A percentile compares a stretch with the other conserved stretches of the same genome.
Conservation (phyloP, 2,329 filamentous ascomycete species). For the Rhynchosporium agropyri region DNA sequence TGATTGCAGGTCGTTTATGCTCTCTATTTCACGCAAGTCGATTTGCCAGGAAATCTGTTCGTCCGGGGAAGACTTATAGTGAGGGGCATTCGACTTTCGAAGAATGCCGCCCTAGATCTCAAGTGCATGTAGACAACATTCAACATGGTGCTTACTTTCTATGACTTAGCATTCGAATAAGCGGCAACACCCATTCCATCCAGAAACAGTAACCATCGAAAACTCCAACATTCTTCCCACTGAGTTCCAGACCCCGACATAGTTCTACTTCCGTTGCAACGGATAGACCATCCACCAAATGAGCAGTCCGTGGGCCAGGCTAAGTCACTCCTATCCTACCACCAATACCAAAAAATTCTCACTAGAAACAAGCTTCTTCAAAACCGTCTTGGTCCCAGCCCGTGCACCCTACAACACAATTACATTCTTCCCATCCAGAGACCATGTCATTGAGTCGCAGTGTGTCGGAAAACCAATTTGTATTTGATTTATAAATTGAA, state of each 20-base stretch:
- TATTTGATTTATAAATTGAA: no score
- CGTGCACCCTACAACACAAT: not conserved
- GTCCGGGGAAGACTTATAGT: no score
- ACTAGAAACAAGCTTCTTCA: not conserved
- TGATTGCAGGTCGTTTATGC: no score
- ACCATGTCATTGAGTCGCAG: conserved; percentile 1
- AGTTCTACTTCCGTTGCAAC: conserved; percentile 11
- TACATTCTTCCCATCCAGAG: not conserved
- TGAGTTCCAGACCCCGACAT: conserved; percentile 5
- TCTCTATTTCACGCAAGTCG: no score
- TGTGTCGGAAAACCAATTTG: no score
- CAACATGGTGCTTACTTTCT: no score
- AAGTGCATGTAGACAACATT: no score
- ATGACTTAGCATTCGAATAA: not conserved
- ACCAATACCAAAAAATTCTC: not conserved
- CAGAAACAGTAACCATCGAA: not conserved
- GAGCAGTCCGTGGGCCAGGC: not conserved
- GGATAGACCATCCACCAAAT: not conserved
- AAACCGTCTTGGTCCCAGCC: not conserved
- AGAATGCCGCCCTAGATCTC: no score
- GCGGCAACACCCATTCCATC: no score
- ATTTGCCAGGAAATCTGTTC: no score
- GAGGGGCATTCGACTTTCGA: no score
- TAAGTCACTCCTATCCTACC: not conserved
- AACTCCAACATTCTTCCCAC: not conserved